These are phyloP conservation scores for Leptographium galeiforme DNA, from an alignment of 2,329 filamentous ascomycete species.

Conservation along the genomic window DNA sequence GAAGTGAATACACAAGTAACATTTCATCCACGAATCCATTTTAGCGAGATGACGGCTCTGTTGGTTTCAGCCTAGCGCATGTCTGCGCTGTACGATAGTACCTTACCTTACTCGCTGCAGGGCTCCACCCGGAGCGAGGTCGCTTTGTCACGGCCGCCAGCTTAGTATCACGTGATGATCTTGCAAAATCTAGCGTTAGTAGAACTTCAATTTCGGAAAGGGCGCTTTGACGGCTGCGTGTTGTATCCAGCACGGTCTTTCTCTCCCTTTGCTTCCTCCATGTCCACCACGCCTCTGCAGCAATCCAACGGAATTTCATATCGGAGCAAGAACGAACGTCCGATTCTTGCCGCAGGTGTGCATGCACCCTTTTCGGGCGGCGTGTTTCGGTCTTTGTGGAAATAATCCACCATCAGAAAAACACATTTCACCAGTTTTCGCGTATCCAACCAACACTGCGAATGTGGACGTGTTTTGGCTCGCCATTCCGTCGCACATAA, in stretches of 20 bases:
- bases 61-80: too few relatives aligned
- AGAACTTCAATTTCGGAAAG: not conserved
- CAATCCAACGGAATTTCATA: not conserved
- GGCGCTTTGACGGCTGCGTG: not conserved
- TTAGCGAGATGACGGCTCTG: not conserved
- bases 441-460: not conserved
- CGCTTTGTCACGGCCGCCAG: not conserved
- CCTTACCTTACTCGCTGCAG: too few relatives aligned
- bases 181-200: not conserved
- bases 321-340: not conserved
- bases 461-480: conserved; percentile 3
- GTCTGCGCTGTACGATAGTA: not conserved
- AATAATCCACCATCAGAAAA: not conserved
- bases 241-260: not conserved
- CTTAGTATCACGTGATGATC: not conserved
- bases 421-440: not conserved
- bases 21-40: not conserved
- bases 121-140: too few relatives aligned
- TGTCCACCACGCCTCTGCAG: not conserved
- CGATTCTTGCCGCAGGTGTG: not conserved
- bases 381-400: not conserved
- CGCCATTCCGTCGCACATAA: not conserved
- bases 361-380: not conserved
- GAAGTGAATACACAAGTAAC: not conserved
- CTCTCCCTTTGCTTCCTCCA: conserved; percentile 1